These are phyloP conservation scores for Leccinellum albellum DNA, from an alignment of 768 basidiomycete genomes.

Conservation along the genomic window DNA sequence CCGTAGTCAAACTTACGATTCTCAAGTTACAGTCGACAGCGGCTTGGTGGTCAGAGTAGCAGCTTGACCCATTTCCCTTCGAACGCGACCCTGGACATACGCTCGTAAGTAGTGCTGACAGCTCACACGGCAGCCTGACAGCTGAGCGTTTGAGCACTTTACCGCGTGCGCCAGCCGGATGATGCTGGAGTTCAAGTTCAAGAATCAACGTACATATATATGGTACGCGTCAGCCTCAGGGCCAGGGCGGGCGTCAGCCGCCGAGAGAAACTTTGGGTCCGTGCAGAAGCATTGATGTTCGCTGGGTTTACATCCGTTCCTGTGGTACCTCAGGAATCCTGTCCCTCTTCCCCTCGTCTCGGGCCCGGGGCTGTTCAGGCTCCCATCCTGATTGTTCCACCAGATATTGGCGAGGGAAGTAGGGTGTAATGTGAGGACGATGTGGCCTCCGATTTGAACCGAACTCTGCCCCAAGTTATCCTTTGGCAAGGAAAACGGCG, in stretches of 20 bases:
- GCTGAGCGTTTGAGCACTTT: background rate
- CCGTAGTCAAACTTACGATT: no score
- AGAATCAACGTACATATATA: background rate
- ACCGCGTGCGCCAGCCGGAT: background rate
- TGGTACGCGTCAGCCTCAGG: background rate
- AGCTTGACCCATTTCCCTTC: background rate
- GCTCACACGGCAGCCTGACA: background rate
- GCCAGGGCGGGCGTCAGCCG: background rate
- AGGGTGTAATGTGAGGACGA: background rate
- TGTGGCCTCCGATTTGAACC: background rate
- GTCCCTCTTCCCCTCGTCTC: background rate
- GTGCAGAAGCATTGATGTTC: background rate
- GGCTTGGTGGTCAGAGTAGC: no score
- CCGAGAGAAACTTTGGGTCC: background rate
- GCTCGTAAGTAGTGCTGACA: background rate
- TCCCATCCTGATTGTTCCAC: background rate
- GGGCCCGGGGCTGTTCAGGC: background rate
- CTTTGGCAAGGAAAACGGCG: background rate
- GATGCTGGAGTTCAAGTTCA: no score
- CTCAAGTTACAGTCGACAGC: no score
- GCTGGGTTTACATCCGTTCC: background rate
- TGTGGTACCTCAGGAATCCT: background rate
- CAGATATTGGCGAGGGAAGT: background rate
- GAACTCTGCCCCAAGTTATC: background rate
- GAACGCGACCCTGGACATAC: background rate